Evolutionary conservation across 176 grass and related monocot genomes (phyloP).

Genomic region (Eragrostis nindensis): DNA sequence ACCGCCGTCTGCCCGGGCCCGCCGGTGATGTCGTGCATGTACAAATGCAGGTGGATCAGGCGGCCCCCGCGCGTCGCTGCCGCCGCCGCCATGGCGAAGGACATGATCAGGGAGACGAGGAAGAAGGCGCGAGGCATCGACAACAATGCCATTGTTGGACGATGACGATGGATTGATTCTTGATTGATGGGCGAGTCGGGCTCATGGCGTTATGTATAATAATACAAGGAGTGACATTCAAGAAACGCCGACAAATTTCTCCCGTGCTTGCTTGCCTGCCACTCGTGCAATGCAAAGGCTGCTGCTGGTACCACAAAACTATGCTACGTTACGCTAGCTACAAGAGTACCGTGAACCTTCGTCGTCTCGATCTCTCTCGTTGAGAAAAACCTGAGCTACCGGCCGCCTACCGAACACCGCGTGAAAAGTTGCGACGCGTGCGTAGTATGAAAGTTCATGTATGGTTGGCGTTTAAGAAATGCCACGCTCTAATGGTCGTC

Average conservation of each 20-base stretch:
- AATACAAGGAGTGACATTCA: background rate
- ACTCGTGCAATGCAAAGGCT: background rate
- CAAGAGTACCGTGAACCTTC: background rate
- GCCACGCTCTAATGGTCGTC: no score
- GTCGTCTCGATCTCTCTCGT: background rate
- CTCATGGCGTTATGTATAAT: slow-evolving; percentile 2
- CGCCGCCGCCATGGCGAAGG: background rate
- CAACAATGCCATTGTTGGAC: background rate
- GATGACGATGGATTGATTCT: background rate
- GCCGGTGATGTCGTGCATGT: slow-evolving; percentile 55
- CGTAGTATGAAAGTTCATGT: background rate
- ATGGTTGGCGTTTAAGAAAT: background rate
- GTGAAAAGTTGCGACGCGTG: background rate
- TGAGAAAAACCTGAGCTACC: background rate
- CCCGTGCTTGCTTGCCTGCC: background rate
- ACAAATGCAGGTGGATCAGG: slow-evolving; percentile 45
- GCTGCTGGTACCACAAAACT: background rate
- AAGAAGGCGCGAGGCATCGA: background rate
- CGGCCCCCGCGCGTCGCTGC: background rate
- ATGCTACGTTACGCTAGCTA: background rate
- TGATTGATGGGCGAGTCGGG: background rate
- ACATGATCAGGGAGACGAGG: slow-evolving; percentile 9
- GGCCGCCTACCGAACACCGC: background rate
- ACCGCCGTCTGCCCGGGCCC: slow-evolving; percentile 44
- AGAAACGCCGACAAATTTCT: background rate